Conservation (phyloP, 176 grass and related monocot genomes). For the Elymus sibiricus region DNA sequence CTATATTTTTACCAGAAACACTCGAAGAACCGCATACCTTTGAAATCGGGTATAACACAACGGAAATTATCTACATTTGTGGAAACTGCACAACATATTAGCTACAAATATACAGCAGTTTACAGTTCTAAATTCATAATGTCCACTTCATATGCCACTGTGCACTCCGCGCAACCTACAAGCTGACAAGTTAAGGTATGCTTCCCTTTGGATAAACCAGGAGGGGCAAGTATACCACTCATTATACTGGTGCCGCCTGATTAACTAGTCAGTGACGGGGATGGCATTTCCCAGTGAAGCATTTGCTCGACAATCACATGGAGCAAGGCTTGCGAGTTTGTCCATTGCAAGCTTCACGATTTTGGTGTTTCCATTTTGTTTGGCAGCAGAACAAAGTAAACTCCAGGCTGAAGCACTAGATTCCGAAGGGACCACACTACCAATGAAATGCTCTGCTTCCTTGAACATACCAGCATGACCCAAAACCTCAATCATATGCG, state of each 20-base stretch:
- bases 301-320: conserved; percentile 11
- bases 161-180: background rate
- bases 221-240: conserved; percentile 1
- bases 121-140: background rate
- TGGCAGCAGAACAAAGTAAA: conserved; percentile 36
- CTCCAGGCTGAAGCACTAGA: conserved; percentile 39
- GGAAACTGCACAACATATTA: background rate
- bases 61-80: background rate
- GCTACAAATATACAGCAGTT: background rate
- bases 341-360: conserved; percentile 37
- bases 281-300: background rate
- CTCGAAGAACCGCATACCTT: background rate
- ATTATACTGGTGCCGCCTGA: background rate
- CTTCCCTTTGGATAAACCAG: background rate
- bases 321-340: conserved; percentile 28
- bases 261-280: background rate
- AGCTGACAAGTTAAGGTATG: background rate
- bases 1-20: background rate
- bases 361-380: conserved; percentile 30
- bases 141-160: background rate
- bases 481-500: conserved; percentile 49
- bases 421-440: conserved; percentile 46
- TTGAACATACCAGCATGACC: conserved; percentile 59
- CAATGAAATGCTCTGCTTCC: conserved; percentile 72
- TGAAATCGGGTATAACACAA: background rate